Percentiles rank a stretch among this genome's conserved stretches.
Conservation (phyloP, 2,329 filamentous ascomycete species). For the Botrytis tulipae region DNA sequence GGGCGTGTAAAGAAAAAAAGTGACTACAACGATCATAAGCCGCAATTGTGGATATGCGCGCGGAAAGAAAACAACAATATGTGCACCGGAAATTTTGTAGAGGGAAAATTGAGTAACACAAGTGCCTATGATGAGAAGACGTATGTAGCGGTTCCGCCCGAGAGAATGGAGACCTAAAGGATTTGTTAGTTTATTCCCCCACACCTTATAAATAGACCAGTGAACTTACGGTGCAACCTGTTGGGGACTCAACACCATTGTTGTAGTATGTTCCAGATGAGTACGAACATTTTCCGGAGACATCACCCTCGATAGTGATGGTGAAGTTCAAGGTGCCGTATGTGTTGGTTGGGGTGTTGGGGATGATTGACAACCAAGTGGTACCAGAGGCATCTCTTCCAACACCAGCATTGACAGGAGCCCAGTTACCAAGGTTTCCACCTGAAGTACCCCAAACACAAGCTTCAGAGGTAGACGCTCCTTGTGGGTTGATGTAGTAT, state of each 20-base stretch:
- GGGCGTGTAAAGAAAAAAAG: slow-evolving; percentile 13
- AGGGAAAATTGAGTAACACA: slow-evolving; percentile 22
- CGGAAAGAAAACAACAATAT: slow-evolving; percentile 25
- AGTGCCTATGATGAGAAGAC: slow-evolving; percentile 32
- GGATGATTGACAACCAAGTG: slow-evolving; percentile 82
- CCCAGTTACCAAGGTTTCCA: slow-evolving; percentile 71
- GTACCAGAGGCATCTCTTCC: slow-evolving; percentile 62
- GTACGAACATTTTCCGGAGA: slow-evolving; percentile 36
- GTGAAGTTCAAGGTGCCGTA: slow-evolving; percentile 70
- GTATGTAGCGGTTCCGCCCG: slow-evolving; percentile 28
- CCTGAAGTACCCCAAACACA: slow-evolving; percentile 73
- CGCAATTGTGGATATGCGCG: slow-evolving; percentile 27
- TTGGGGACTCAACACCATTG: slow-evolving; percentile 33
- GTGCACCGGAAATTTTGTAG: slow-evolving; percentile 27
- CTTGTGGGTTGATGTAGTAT: slow-evolving; percentile 92
- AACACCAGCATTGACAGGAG: slow-evolving; percentile 81
- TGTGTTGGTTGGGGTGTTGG: slow-evolving; percentile 73
- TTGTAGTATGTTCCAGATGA: slow-evolving; percentile 34
- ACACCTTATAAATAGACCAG: background rate
- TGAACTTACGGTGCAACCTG: slow-evolving; percentile 40
- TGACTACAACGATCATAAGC: slow-evolving; percentile 32
- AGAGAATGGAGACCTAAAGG: slow-evolving; percentile 29
- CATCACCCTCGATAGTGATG: slow-evolving; percentile 68
- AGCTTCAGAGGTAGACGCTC: slow-evolving; percentile 61
- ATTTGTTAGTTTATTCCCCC: slow-evolving; percentile 24